A percentile compares a stretch with the other conserved stretches of the same genome.
Evolutionary conservation across 2,329 filamentous ascomycete genomes (phyloP).

Genomic region (Colletotrichum euphorbiae): DNA sequence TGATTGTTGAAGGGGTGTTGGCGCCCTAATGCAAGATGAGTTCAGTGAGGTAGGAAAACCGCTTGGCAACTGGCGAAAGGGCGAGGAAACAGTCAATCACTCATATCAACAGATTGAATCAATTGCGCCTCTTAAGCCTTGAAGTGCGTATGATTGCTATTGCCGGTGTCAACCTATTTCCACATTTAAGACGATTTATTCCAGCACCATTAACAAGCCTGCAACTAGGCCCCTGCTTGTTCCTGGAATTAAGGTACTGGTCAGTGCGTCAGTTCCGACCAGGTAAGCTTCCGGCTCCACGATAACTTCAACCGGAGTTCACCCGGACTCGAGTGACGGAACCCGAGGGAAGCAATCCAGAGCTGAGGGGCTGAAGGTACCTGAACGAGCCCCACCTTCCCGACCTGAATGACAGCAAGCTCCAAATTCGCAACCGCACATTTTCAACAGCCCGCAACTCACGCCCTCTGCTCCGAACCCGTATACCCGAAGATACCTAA

Average conservation of each 20-base stretch:
- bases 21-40: too few species aligned
- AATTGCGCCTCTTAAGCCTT: too few species aligned
- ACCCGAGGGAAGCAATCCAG: constrained; percentile 7
- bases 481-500: not conserved
- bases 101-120: too few species aligned
- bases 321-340: constrained; percentile 10
- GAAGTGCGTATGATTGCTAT: too few species aligned
- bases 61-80: too few species aligned
- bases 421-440: constrained; percentile 15
- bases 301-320: not conserved
- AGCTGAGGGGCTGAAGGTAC: constrained; percentile 23
- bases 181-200: not conserved
- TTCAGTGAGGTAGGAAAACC: too few species aligned
- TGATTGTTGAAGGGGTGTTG: too few species aligned
- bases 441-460: constrained; percentile 2
- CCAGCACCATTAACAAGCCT: not conserved
- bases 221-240: not conserved
- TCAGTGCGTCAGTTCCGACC: constrained; percentile 3
- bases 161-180: not conserved
- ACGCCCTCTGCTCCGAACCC: not conserved
- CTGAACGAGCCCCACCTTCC: constrained; percentile 2
- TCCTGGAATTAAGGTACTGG: constrained; percentile 15
- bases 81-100: too few species aligned
- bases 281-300: not conserved
- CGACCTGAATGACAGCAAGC: constrained; percentile 4